Conservation (phyloP, 495 filamentous ascomycete genomes). For the Astrothelium macrocarpum region DNA sequence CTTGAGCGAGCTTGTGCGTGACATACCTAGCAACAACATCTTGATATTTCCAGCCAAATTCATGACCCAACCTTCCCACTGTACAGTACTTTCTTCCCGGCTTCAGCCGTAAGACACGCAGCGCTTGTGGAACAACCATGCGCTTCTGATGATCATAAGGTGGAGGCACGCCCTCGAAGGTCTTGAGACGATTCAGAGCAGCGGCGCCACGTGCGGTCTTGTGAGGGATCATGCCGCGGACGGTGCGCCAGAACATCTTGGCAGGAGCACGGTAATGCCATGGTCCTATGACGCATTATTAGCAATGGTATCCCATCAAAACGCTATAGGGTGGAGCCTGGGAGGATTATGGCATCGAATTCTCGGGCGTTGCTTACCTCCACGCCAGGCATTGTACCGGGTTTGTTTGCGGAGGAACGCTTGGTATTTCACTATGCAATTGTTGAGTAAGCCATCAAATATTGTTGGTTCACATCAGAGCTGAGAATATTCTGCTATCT, state of each 20-base stretch:
- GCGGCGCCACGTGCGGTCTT: conserved; percentile 96
- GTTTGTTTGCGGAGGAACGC: conserved; percentile 99
- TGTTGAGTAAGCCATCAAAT: neutral
- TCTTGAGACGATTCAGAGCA: conserved; percentile 94
- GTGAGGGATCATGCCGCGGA: conserved; percentile 99
- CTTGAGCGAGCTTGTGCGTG: neutral
- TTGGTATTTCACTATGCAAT: conserved; percentile 89
- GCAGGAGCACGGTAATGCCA: conserved; percentile 99
- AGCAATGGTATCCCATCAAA: neutral
- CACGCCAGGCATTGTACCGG: conserved; percentile 96
- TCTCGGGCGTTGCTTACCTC: conserved; percentile 52
- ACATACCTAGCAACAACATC: conserved; percentile 94
- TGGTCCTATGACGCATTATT: conserved; percentile 52
- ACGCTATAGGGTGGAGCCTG: neutral
- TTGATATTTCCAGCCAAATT: conserved; percentile 99
- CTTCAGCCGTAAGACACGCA: conserved; percentile 87
- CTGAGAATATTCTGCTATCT: neutral
- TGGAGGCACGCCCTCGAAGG: conserved; percentile 98
- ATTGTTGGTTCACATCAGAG: neutral
- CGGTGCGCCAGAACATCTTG: conserved; percentile 99
- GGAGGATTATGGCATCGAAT: neutral
- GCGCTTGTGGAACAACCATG: conserved; percentile 95
- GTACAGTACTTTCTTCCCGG: conserved; percentile 99
- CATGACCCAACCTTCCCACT: conserved; percentile 91
- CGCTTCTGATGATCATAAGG: conserved; percentile 99